Conservation (phyloP, 768 basidiomycete genomes). For the Russula compacta region DNA sequence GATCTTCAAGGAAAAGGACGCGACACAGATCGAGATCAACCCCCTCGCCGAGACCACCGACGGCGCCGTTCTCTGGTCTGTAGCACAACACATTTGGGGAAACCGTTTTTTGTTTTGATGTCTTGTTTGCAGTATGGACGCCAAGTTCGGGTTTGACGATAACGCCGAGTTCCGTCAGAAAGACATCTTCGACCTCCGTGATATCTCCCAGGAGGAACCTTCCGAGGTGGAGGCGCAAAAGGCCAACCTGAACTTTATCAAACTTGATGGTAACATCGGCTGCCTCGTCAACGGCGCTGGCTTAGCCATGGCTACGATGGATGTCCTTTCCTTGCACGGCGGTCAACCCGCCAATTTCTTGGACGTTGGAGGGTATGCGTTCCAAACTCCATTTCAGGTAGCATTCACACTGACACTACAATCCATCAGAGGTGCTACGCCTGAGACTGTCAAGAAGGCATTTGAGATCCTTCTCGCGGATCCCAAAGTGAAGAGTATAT, state of each 20-base stretch:
- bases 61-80: constrained; percentile 87
- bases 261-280: constrained; percentile 94
- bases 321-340: constrained; percentile 92
- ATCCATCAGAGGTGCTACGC: constrained; percentile 80
- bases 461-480: constrained; percentile 91
- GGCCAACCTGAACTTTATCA: constrained; percentile 95
- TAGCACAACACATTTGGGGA: constrained; percentile 8
- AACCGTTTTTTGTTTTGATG: neutral
- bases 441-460: constrained; percentile 99
- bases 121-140: constrained; percentile 74
- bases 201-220: constrained; percentile 90
- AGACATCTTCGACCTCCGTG: constrained; percentile 82
- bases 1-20: constrained; percentile 98
- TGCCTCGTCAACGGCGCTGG: constrained; percentile 99
- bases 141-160: constrained; percentile 99
- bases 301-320: constrained; percentile 99
- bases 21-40: constrained; percentile 99
- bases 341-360: constrained; percentile 98
- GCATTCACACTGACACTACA: neutral
- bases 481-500: constrained; percentile 93
- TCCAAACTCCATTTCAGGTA: constrained; percentile 3
- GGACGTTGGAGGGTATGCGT: constrained; percentile 84
- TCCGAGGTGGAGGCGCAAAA: constrained; percentile 98
- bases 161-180: constrained; percentile 97
- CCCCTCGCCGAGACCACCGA: constrained; percentile 89